Evolutionary conservation across 345 rosid genomes (phyloP).

Genomic region (Combretum micranthum): DNA sequence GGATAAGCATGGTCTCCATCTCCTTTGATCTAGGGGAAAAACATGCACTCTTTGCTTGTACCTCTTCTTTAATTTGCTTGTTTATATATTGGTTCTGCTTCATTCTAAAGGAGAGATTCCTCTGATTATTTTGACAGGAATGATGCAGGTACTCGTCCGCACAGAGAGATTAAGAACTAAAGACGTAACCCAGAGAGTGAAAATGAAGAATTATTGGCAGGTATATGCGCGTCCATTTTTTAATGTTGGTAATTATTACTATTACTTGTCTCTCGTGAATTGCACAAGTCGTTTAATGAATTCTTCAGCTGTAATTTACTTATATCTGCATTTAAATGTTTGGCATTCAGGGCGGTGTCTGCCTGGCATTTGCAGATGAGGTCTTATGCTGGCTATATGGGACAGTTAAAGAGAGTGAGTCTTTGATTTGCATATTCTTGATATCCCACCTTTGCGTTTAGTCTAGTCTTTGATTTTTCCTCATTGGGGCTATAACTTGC

Average conservation of each 20-base stretch:
- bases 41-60: too few relatives aligned
- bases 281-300: background rate
- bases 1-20: too few relatives aligned
- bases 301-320: background rate
- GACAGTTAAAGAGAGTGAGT: slow-evolving; percentile 96
- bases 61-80: too few relatives aligned
- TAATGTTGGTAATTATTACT: background rate
- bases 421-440: background rate
- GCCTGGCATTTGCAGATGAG: slow-evolving; percentile 96
- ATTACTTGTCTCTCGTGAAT: background rate
- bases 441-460: background rate
- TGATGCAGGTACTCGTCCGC: slow-evolving; percentile 82
- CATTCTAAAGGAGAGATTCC: slow-evolving; percentile 2
- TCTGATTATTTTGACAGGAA: slow-evolving; percentile 42
- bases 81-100: too few relatives aligned
- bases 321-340: background rate
- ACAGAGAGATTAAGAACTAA: slow-evolving; percentile 87
- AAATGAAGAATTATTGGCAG: slow-evolving; percentile 95
- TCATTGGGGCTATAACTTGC: background rate
- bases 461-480: background rate
- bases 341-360: slow-evolving; percentile 73
- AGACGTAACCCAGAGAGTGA: slow-evolving; percentile 81
- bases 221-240: slow-evolving; percentile 22
- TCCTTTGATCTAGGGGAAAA: too few relatives aligned
- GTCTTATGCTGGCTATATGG: slow-evolving; percentile 98